Evolutionary conservation across 169 alveolate genomes (phyloP).

Genomic region (Plasmodium vivax): DNA sequence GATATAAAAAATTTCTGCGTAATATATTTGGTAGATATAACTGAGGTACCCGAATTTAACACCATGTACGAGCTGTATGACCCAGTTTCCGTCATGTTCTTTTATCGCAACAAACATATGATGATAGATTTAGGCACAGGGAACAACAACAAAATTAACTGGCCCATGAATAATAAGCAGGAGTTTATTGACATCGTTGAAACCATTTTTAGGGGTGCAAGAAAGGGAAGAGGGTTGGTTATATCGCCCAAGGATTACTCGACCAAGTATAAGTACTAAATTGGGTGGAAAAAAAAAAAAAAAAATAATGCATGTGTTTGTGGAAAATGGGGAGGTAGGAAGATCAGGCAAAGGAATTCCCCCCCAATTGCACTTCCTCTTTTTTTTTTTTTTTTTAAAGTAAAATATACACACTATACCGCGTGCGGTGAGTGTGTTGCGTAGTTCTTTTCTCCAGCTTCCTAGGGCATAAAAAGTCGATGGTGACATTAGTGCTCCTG

Average conservation of each 20-base stretch:
- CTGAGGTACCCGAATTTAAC: slow-evolving; percentile 99
- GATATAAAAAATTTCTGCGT: slow-evolving; percentile 97
- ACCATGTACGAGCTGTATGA: slow-evolving; percentile 99
- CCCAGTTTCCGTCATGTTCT: slow-evolving; percentile 98
- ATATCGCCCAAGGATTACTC: slow-evolving; percentile 97
- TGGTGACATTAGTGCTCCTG: not conserved
- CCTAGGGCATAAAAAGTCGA: not conserved
- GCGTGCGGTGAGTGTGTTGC: not conserved
- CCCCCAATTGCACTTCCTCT: not conserved
- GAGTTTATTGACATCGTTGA: slow-evolving; percentile 98
- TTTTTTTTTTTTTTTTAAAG: not conserved
- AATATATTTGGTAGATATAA: slow-evolving; percentile 97
- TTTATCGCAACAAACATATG: slow-evolving; percentile 98
- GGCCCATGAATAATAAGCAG: slow-evolving; percentile 97
- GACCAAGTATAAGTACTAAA: slow-evolving; percentile 93
- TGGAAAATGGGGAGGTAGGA: not conserved
- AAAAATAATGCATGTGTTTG: not conserved
- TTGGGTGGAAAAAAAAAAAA: not conserved
- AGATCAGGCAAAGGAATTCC: not conserved
- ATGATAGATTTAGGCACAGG: slow-evolving; percentile 99
- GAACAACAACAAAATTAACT: slow-evolving; percentile 97
- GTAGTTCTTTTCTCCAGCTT: not conserved
- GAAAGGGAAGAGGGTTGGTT: slow-evolving; percentile 98
- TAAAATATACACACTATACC: not conserved
- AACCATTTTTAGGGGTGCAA: slow-evolving; percentile 97